Evolutionary conservation across 306 rosid species (phyloP), one percentile per base, ranked within the genome.

Genomic region (Castanospermum australe): DNA sequence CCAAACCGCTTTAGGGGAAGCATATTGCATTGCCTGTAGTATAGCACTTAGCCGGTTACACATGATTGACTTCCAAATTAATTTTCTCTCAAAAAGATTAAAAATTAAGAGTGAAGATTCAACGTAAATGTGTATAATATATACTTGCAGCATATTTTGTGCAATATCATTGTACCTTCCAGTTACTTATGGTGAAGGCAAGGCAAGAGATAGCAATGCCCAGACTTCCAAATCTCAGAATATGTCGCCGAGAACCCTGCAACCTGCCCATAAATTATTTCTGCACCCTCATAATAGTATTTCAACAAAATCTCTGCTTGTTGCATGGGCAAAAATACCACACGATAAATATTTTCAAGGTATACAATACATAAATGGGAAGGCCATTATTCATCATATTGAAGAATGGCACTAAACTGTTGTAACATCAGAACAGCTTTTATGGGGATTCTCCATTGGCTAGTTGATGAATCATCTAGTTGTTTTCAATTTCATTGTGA

Each of bases 1-100:
- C 98, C 98, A 95, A 77, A 95, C 47, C 67, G 97, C 97, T 86
- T 91, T 84, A 13, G 98, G 99, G 64, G 99, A 95, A 78, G 98
- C 35, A 91, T 92, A 95, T 79, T 95, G 96, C 98, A 95, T 95
- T 76, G 94, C 92, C 99, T 95, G 85, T 72, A 71, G 61, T 66
- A 65, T 47, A 65, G 72, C 47, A 42, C 80, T 24, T 44, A 48
- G 64, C 30, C 61, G 66, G 54, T 79, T 73, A 60, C 17, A 33
- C 33, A 51, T 22, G 48, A 59, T 60, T 52, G 76, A 70, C 51
- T 50, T 71, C 45, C 32, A n/a, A 39, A 71, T 71, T 51, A 71
- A n/a, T 54, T 33, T 15, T 59, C 62, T 22, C 8, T 14, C 73
- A 73, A 51, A 76, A 78, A 41, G 62, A 18, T 68, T 13, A 22